A percentile compares a stretch with the other conserved stretches of the same genome.
These are phyloP conservation scores for Paramyrothecium sp. DNA, from an alignment of 2,329 filamentous ascomycete genomes.

Conservation along the genomic window DNA sequence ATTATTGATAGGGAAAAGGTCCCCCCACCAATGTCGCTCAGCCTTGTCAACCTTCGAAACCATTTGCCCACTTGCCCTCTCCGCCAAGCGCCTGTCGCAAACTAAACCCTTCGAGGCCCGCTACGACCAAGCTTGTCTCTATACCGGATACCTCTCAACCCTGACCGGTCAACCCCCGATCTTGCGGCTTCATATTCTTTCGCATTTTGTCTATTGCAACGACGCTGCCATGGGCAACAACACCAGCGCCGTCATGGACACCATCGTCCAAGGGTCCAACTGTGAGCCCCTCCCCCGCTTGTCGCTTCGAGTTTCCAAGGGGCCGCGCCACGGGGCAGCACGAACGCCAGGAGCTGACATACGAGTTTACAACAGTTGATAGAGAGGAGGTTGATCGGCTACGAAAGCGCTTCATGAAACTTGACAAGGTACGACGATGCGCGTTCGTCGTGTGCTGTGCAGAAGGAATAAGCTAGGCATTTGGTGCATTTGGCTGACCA, in stretches of 20 bases:
- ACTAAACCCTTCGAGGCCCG: not conserved
- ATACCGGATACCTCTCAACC: no score
- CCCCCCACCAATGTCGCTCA: not conserved
- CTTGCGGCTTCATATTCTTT: no score
- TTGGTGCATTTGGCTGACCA: not conserved
- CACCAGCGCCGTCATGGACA: conserved; percentile 78
- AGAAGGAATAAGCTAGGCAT: not conserved
- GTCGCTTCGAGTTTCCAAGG: no score
- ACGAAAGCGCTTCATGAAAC: conserved; percentile 97
- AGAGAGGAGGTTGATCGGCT: conserved; percentile 94
- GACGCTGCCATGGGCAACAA: conserved; percentile 62
- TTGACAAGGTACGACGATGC: conserved; percentile 79
- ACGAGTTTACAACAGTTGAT: conserved; percentile 71
- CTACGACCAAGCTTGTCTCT: not conserved
- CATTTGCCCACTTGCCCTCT: not conserved
- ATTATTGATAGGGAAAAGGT: no score
- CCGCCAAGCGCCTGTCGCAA: not conserved
- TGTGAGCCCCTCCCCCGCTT: conserved; percentile 54
- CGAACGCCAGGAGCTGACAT: no score
- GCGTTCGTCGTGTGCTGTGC: no score
- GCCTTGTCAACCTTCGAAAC: not conserved
- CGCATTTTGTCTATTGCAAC: not conserved
- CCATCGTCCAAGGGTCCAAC: conserved; percentile 94
- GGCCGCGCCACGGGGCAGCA: no score
- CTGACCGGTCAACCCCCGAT: no score